phyloP scores from a whole-genome alignment of 306 rosid genomes.

The Citrullus amarus region DNA sequence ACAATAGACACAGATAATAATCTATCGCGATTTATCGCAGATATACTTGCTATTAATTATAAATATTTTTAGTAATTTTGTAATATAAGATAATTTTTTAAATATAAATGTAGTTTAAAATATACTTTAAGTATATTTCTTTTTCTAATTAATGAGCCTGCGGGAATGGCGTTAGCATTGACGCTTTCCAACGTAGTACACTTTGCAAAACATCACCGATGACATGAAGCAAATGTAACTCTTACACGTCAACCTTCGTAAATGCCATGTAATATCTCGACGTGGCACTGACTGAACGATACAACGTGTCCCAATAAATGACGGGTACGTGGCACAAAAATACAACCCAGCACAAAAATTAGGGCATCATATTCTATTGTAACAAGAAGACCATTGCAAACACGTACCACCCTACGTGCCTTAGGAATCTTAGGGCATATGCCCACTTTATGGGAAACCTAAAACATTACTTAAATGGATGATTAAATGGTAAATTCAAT shows the following conservation, averaged over 20 bases:
- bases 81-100: too few species aligned
- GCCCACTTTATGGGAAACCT: background rate
- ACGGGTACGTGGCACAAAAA: background rate
- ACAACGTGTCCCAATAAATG: background rate
- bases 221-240: background rate
- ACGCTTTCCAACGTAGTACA: background rate
- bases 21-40: too few species aligned
- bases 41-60: too few species aligned
- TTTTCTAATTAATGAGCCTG: background rate
- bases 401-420: slow-evolving; percentile 7
- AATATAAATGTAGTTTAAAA: too few species aligned
- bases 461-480: background rate
- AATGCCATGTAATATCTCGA: background rate
- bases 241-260: background rate
- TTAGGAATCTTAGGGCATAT: background rate
- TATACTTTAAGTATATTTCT: too few species aligned
- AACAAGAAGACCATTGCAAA: background rate
- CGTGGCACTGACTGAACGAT: background rate
- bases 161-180: background rate
- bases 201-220: background rate
- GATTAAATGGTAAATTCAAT: too few species aligned
- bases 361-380: background rate
- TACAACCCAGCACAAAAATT: background rate
- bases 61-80: too few species aligned
- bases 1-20: too few species aligned